A percentile compares a stretch with the other conserved stretches of the same genome.
phyloP scores from a whole-genome alignment of 1,284 basidiomycete genomes.

The Ganoderma resinaceum region DNA sequence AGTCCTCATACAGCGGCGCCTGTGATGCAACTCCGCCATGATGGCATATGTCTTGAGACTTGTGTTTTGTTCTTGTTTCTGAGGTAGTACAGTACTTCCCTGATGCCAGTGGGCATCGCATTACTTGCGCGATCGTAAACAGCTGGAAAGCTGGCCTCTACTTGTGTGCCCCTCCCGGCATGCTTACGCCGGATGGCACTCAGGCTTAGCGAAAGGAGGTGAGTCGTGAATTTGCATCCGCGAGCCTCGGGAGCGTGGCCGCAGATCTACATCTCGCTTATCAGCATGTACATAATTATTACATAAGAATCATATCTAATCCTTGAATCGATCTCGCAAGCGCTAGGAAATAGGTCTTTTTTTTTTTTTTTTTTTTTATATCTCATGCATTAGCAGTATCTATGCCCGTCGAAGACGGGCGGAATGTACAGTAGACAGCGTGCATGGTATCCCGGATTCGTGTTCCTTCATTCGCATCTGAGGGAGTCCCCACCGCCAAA shows the following conservation, averaged over 20 bases:
- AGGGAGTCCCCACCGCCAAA: too few relatives aligned
- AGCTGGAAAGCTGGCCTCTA: too few relatives aligned
- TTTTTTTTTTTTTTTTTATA: too few relatives aligned
- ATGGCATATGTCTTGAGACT: neutral
- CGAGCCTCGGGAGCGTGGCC: neutral
- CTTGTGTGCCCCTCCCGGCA: too few relatives aligned
- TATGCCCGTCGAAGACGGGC: too few relatives aligned
- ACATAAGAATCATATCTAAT: neutral
- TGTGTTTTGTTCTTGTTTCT: neutral
- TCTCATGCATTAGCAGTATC: too few relatives aligned
- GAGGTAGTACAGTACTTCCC: neutral
- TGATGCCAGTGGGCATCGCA: too few relatives aligned
- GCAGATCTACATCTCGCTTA: neutral
- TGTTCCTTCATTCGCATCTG: too few relatives aligned
- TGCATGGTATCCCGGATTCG: too few relatives aligned
- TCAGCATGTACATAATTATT: neutral
- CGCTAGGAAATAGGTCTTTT: neutral
- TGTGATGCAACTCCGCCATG: neutral
- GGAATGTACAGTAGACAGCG: too few relatives aligned
- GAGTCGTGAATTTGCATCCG: neutral
- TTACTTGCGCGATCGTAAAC: too few relatives aligned
- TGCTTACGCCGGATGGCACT: neutral
- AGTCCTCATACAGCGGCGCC: neutral
- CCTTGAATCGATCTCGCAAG: neutral
- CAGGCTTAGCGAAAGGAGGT: too few relatives aligned